Base-by-base conservation (phyloP, 2,329 filamentous ascomycete genomes). In the Neofusicoccum parvum region DNA sequence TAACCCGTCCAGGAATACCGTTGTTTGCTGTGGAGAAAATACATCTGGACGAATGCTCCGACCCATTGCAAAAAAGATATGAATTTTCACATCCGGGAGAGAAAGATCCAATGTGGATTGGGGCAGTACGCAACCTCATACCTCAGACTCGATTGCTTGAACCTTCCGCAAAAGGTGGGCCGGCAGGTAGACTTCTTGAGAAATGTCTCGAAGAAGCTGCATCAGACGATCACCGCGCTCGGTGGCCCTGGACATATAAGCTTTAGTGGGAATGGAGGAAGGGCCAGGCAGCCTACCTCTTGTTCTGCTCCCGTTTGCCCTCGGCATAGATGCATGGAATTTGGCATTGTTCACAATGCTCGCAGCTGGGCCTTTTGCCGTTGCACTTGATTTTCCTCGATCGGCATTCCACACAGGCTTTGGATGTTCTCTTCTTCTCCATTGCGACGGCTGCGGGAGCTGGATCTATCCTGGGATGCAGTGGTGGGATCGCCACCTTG, bases 321-420 rank as follows among this genome's bases (percentile, higher is more conserved):
- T 73, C 72, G 12, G 68, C 67, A 69, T 80, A 79, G 27, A 72
- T 67, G 66, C 77, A 80, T 1, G 68, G 39, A 5, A 71, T 45
- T 9, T 68, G 64, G 58, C 70, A 71, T 11, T 73, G 71, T 27
- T 64, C 64, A 64, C 78, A 80, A 36, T 77, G 74, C 11, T 71
- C 68, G 67, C 77, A 79, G 23, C 60, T 45, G 2, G 77, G 77
- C 27, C 69, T 72, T 32, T 65, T 68, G 4, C 77, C 77, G 68
- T 75, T 74, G 68, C 77, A 79, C 51, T 76, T 78, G 67, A 77
- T 74, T 65, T 79, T 79, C 23, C 76, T 70, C 15, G 70, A 66
- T 10, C 76, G 72, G 66, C 77, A 79, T 37, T 67, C 72, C 41
- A 73, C 66, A 62, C 77, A 79, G 5, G 77, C 77, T 32, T 72